Evolutionary conservation across 257 asterid genomes (phyloP), one percentile per base, ranked within the genome.

Genomic region (Solanum appendiculatum): DNA sequence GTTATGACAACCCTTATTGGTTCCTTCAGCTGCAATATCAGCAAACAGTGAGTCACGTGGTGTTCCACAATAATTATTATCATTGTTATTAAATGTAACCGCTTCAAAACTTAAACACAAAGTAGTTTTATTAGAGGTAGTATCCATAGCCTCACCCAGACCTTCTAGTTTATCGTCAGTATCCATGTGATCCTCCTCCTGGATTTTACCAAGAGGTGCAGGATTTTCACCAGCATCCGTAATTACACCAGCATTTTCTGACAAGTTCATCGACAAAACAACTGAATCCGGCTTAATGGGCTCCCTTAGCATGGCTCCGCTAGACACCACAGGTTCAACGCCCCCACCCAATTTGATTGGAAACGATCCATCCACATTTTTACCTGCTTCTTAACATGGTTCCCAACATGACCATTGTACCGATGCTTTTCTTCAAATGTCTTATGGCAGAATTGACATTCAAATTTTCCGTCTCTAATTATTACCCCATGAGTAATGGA

Each of bases 391-490:
- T 92, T 93, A 85, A 93, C 95, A 86, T 93, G 98, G 87, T 93
- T 88, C 63, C 95, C 96, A 87, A 93, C 86, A 90, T 95, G 98
- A 87, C 96, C 98, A 87, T 93, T 93, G 89, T 91, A 94, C 81
- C 94, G 92, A 89, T 88, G 94, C 87, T 92, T 92, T 90, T 93
- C 97, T 25, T 75, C 83, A 84, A 93, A 93, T 80, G 91, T 89
- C 93, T 93, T 94, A 20, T 92, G 93, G 91, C 98, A 93, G 92
- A 95, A 91, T 88, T 93, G 93, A 85, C 98, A 93, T 84, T 91
- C 98, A 68, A 85, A 94, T 82, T 91, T 93, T 54, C 96, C 96
- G 21, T 91, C 97, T 87, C 88, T 94, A 44, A 92, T 92, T 86
- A 94, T 94, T 74, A 94, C 96, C 63, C 93, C 97, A 82, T 93